phyloP scores from a whole-genome alignment of 2,329 filamentous ascomycete genomes.

The Penicillium oxalicum region DNA sequence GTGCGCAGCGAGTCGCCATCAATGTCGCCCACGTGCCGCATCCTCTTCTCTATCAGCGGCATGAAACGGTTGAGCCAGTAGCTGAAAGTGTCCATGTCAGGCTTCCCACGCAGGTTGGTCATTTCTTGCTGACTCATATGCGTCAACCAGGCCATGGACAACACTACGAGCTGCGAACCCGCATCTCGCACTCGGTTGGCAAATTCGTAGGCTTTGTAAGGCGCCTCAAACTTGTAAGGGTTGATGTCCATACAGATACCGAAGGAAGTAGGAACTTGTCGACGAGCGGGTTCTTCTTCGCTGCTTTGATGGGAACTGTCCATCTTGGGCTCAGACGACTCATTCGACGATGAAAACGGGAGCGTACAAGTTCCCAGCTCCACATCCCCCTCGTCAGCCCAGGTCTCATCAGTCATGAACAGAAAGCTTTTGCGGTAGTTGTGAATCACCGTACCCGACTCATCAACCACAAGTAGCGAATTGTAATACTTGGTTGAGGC shows the following conservation, averaged over 20 bases:
- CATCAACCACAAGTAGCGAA: slow-evolving; percentile 53
- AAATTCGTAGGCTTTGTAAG: slow-evolving; percentile 57
- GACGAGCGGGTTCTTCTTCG: not conserved
- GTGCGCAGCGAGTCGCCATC: slow-evolving; percentile 14
- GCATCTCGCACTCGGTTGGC: slow-evolving; percentile 48
- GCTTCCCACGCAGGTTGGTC: slow-evolving; percentile 36
- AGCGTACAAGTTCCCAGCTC: slow-evolving; percentile 29
- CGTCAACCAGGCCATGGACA: slow-evolving; percentile 61
- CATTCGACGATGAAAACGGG: slow-evolving; percentile 9
- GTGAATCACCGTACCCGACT: slow-evolving; percentile 47
- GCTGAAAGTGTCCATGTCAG: slow-evolving; percentile 55
- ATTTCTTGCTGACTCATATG: slow-evolving; percentile 46
- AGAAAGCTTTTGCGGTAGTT: slow-evolving; percentile 62
- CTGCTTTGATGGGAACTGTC: not conserved
- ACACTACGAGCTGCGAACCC: slow-evolving; percentile 48
- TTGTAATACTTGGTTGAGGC: slow-evolving; percentile 48
- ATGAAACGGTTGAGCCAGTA: slow-evolving; percentile 59
- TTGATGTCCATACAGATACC: slow-evolving; percentile 56
- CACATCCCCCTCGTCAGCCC: slow-evolving; percentile 51
- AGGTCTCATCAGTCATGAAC: slow-evolving; percentile 62
- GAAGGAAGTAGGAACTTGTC: slow-evolving; percentile 37
- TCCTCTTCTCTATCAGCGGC: slow-evolving; percentile 41
- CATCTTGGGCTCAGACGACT: not conserved
- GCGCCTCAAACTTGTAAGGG: slow-evolving; percentile 55
- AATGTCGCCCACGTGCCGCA: slow-evolving; percentile 24